Conservation (phyloP, 164 flowering plant species). For the Tetrastigma voinierianum region DNA sequence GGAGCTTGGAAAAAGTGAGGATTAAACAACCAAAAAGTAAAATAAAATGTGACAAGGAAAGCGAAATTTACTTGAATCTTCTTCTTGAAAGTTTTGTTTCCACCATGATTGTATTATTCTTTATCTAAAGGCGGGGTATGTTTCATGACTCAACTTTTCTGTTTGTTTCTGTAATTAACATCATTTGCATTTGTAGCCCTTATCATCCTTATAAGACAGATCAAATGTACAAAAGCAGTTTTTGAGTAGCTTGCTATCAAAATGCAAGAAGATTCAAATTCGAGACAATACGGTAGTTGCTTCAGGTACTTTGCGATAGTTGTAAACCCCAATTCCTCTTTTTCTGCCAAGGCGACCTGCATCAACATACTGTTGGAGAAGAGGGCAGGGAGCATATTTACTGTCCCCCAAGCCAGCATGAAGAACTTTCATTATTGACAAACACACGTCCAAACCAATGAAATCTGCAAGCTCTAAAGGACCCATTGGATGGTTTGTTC, state of each 20-base stretch:
- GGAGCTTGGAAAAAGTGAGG: no score
- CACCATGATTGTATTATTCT: no score
- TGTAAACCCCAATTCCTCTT: conserved; percentile 79
- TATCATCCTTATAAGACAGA: no score
- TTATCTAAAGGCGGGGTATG: no score
- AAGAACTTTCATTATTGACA: conserved; percentile 87
- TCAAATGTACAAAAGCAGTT: no score
- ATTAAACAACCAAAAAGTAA: no score
- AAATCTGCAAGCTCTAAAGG: conserved; percentile 95
- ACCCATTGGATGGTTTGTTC: conserved; percentile 98
- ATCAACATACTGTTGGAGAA: conserved; percentile 92
- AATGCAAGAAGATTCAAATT: conserved; percentile 27
- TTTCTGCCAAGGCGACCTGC: conserved; percentile 90
- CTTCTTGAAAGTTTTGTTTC: no score
- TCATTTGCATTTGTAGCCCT: no score
- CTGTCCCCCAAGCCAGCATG: conserved; percentile 80
- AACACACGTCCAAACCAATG: conserved; percentile 86
- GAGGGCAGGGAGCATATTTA: conserved; percentile 88
- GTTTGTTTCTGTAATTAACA: no score
- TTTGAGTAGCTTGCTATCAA: not conserved
- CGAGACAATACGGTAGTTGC: conserved; percentile 28
- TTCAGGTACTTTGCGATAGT: conserved; percentile 41
- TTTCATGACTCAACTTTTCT: no score
- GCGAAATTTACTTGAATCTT: no score
- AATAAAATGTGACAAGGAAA: no score